Conservation (phyloP, 306 rosid species). For the Cicer bijugum region DNA sequence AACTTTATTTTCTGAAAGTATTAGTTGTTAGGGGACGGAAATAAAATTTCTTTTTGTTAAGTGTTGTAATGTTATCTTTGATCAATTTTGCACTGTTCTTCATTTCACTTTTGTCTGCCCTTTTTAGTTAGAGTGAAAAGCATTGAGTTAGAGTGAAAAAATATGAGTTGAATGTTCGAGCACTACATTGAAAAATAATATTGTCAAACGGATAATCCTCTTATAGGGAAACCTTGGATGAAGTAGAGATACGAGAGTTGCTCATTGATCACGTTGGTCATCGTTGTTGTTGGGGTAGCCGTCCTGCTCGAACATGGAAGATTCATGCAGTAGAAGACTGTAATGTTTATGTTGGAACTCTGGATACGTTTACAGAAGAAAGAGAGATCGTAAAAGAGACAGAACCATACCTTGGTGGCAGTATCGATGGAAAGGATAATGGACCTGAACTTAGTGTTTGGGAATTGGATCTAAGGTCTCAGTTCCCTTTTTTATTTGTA, state of each 20-base stretch:
- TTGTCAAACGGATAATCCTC: slow-evolving; percentile 34
- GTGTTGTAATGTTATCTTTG: slow-evolving; percentile 3
- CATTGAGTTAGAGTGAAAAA: background rate
- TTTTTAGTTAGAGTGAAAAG: background rate
- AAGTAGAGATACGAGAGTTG: slow-evolving; percentile 91
- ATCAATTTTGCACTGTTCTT: background rate
- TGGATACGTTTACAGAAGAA: slow-evolving; percentile 93
- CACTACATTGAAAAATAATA: slow-evolving; percentile 3
- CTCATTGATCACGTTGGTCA: slow-evolving; percentile 96
- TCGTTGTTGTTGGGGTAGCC: slow-evolving; percentile 98
- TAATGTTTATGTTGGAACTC: slow-evolving; percentile 85
- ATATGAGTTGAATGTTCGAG: slow-evolving; percentile 9
- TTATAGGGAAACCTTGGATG: slow-evolving; percentile 73
- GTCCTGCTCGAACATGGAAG: slow-evolving; percentile 96
- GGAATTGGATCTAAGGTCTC: slow-evolving; percentile 87
- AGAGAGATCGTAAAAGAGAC: slow-evolving; percentile 75
- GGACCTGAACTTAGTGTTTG: slow-evolving; percentile 83
- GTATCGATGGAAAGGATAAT: slow-evolving; percentile 72
- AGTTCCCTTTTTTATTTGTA: slow-evolving; percentile 81
- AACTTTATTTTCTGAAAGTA: slow-evolving; percentile 1
- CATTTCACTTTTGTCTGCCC: background rate
- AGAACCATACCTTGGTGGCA: slow-evolving; percentile 65
- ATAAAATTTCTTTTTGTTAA: background rate
- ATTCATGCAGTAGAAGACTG: slow-evolving; percentile 89
- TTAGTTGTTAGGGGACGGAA: background rate